Conservation (phyloP, 2,329 filamentous ascomycete genomes). For the Talaromyces pinophilus region DNA sequence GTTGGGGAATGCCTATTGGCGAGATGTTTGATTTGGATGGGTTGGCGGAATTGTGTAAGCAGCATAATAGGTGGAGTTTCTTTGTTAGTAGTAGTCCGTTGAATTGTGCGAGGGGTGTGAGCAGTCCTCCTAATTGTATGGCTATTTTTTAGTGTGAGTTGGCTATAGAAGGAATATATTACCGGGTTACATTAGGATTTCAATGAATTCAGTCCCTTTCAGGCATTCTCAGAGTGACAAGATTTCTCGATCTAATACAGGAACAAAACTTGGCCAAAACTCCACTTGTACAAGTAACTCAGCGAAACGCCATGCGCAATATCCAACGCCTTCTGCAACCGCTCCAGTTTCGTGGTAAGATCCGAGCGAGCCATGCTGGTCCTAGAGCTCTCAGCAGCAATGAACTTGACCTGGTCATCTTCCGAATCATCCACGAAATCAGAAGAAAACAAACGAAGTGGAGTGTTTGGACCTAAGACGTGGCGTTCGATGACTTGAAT, state of each 20-base stretch:
- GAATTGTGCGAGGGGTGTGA: slow-evolving; percentile 43
- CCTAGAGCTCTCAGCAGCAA: slow-evolving; percentile 58
- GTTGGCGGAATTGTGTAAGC: slow-evolving; percentile 36
- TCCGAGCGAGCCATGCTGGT: slow-evolving; percentile 26
- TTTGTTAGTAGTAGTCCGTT: slow-evolving; percentile 44
- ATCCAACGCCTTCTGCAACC: background rate
- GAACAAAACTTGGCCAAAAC: background rate
- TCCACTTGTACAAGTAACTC: background rate
- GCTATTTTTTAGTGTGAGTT: slow-evolving; percentile 39
- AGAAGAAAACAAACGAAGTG: slow-evolving; percentile 55
- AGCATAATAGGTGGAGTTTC: slow-evolving; percentile 40
- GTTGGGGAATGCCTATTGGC: slow-evolving; percentile 43
- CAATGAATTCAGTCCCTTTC: background rate
- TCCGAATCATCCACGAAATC: slow-evolving; percentile 54
- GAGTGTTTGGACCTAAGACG: slow-evolving; percentile 55
- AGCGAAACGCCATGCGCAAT: background rate
- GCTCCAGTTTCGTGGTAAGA: background rate
- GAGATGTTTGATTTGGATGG: slow-evolving; percentile 46
- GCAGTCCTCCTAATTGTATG: slow-evolving; percentile 47
- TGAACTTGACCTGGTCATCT: slow-evolving; percentile 53
- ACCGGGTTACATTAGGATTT: background rate
- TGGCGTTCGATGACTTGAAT: slow-evolving; percentile 59
- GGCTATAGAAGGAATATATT: background rate
- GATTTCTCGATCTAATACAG: background rate
- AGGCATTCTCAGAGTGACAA: background rate